phyloP scores from a whole-genome alignment of 257 asterid genomes.

The Apocynum venetum region DNA sequence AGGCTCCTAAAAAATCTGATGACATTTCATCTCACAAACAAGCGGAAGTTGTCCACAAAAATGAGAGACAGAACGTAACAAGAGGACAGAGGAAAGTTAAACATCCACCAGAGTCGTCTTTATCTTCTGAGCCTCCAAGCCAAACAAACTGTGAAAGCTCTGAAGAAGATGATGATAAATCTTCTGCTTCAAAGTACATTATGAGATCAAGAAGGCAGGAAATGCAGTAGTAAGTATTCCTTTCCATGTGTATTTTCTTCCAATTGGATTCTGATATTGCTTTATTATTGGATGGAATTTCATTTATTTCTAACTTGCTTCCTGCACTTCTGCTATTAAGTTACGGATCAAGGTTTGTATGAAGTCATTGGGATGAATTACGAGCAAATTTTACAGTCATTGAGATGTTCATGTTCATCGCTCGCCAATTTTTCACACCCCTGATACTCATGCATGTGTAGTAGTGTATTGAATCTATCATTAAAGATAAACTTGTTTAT shows the following conservation, averaged over 20 bases:
- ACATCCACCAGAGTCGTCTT: constrained; percentile 22
- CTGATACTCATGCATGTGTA: background rate
- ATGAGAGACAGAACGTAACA: constrained; percentile 17
- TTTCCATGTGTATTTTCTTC: constrained; percentile 1
- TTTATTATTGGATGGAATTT: background rate
- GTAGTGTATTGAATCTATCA: background rate
- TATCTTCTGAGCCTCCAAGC: constrained; percentile 17
- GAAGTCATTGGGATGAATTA: background rate
- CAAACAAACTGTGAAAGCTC: constrained; percentile 34
- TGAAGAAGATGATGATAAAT: constrained; percentile 43
- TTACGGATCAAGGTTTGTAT: background rate
- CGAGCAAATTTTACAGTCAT: too few species aligned
- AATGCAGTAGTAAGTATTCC: constrained; percentile 40
- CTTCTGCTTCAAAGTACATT: constrained; percentile 29
- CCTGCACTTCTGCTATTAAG: background rate
- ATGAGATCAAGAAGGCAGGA: constrained; percentile 35
- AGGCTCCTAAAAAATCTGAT: constrained; percentile 19
- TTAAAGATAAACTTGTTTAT: background rate
- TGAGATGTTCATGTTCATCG: too few species aligned
- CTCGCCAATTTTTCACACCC: background rate
- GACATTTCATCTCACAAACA: constrained; percentile 22
- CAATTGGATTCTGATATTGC: background rate
- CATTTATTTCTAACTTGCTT: background rate
- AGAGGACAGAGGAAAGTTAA: constrained; percentile 23
- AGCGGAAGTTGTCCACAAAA: constrained; percentile 14